These are phyloP conservation scores for Globisporangium lucens DNA, from an alignment of 352 stramenopile genomes.

Conservation along the genomic window DNA sequence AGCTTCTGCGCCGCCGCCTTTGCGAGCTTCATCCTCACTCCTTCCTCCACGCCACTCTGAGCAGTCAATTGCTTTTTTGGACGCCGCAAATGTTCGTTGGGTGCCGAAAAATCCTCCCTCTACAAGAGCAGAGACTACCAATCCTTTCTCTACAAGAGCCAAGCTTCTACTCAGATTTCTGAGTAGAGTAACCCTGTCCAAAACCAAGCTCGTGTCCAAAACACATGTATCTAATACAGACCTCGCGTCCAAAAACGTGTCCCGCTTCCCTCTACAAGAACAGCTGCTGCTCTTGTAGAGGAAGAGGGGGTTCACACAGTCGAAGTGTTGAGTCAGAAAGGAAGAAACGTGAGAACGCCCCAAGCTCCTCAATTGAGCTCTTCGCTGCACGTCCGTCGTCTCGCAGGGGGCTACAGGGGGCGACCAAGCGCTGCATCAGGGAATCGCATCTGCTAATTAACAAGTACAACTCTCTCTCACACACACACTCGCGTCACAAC, in stretches of 20 bases:
- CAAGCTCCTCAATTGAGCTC: not conserved
- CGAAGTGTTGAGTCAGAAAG: constrained; percentile 4
- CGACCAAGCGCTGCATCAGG: not conserved
- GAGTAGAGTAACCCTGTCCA: not conserved
- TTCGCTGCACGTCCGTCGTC: constrained; percentile 1
- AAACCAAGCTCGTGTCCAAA: not conserved
- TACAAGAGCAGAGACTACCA: not conserved
- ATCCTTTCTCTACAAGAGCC: not conserved
- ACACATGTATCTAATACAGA: too few relatives aligned
- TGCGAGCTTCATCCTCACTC: constrained; percentile 52
- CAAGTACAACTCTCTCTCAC: not conserved
- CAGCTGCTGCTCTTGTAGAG: not conserved
- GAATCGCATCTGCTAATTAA: not conserved
- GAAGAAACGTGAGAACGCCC: constrained; percentile 11
- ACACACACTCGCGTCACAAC: not conserved
- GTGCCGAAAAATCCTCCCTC: not conserved
- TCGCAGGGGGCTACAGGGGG: not conserved
- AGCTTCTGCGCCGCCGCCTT: constrained; percentile 62
- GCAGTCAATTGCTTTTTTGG: not conserved
- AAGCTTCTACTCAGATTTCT: too few relatives aligned
- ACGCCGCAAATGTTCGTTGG: not conserved
- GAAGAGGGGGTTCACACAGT: not conserved
- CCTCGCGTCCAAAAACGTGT: not conserved
- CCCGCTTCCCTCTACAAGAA: not conserved
- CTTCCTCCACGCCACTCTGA: too few relatives aligned